phyloP scores from a whole-genome alignment of 306 rosid genomes.

The Lagenaria siceraria region DNA sequence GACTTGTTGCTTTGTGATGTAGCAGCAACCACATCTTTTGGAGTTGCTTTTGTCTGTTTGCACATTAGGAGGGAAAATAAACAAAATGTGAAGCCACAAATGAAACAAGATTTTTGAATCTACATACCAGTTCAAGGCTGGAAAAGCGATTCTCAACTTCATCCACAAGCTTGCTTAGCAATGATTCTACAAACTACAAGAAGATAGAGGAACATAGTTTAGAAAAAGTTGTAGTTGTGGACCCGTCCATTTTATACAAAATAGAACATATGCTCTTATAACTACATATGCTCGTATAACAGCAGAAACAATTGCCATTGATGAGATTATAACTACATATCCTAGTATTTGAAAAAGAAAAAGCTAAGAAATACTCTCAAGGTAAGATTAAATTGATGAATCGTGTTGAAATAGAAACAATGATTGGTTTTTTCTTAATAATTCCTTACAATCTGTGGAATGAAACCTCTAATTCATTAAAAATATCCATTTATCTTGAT shows the following conservation, averaged over 20 bases:
- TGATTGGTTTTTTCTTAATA: background rate
- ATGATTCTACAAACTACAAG: constrained; percentile 73
- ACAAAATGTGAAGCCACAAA: background rate
- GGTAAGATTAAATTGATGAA: background rate
- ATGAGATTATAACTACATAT: too few relatives aligned
- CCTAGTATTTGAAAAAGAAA: background rate
- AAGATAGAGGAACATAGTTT: constrained; percentile 24
- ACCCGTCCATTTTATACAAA: background rate
- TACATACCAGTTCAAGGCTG: constrained; percentile 49
- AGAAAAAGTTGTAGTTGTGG: constrained; percentile 7
- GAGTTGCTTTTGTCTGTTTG: constrained; percentile 32
- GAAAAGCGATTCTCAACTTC: constrained; percentile 71
- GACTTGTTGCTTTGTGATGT: constrained; percentile 36
- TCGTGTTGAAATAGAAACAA: background rate
- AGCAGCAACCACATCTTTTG: constrained; percentile 15
- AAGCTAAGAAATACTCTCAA: background rate
- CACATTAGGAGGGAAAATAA: background rate
- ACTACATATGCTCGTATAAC: too few relatives aligned
- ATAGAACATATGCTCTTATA: background rate
- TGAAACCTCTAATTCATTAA: background rate
- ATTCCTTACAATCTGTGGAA: background rate
- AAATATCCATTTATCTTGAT: background rate
- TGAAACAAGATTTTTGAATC: background rate
- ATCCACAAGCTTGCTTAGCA: constrained; percentile 71
- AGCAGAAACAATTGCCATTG: background rate